These are phyloP conservation scores for Trichoderma hamatum DNA, from an alignment of 2,329 filamentous ascomycete species.

Conservation along the genomic window DNA sequence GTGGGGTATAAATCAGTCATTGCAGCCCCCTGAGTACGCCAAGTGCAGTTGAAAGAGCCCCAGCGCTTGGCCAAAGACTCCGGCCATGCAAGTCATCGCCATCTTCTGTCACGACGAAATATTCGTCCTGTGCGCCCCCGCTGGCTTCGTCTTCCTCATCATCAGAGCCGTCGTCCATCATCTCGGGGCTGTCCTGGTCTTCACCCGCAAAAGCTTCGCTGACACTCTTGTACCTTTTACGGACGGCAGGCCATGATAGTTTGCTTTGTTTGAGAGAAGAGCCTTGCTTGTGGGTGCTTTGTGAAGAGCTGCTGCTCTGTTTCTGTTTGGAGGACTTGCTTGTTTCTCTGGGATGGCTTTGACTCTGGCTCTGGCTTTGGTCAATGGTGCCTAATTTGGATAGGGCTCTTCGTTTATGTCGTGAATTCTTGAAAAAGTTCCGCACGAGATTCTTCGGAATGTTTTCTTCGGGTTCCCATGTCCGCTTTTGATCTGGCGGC, in stretches of 20 bases:
- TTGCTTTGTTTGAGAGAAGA: slow-evolving; percentile 31
- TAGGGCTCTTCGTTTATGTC: slow-evolving; percentile 32
- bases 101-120: slow-evolving; percentile 38
- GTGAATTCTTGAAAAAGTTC: slow-evolving; percentile 43
- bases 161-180: background rate
- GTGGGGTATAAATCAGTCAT: background rate
- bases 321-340: background rate
- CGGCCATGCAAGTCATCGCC: background rate
- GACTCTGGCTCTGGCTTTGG: background rate
- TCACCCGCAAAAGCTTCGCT: slow-evolving; percentile 38
- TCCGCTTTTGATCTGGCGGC: slow-evolving; percentile 58
- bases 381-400: slow-evolving; percentile 21
- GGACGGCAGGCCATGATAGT: slow-evolving; percentile 31
- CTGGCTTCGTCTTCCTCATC: slow-evolving; percentile 3
- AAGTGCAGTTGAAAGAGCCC: slow-evolving; percentile 4
- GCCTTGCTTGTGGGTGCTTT: background rate
- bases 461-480: slow-evolving; percentile 61
- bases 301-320: background rate
- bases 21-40: slow-evolving; percentile 13
- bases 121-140: slow-evolving; percentile 32
- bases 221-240: slow-evolving; percentile 36
- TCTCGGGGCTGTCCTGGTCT: slow-evolving; percentile 18
- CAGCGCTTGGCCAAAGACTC: slow-evolving; percentile 6
- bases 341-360: background rate
- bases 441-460: slow-evolving; percentile 48